A percentile compares a stretch with the other conserved stretches of the same genome.
Evolutionary conservation across 108 stramenopile genomes (phyloP).

Genomic region (Conticribra guillardii): DNA sequence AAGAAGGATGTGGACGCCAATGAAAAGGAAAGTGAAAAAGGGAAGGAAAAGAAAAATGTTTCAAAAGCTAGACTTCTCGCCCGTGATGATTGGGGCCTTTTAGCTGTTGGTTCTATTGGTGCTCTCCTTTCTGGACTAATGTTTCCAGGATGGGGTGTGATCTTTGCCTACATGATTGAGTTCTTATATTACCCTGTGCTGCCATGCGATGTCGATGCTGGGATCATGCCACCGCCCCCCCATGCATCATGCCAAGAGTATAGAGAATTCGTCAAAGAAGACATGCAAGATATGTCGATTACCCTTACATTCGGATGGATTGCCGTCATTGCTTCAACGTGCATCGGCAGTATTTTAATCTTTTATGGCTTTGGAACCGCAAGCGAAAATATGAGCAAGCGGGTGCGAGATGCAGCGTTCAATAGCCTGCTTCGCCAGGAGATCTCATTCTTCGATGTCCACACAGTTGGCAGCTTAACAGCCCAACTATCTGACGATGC

Average conservation of each 20-base stretch:
- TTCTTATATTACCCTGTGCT: conserved; percentile 47
- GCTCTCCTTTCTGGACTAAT: conserved; percentile 58
- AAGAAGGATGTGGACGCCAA: neutral
- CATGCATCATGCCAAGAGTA: conserved; percentile 53
- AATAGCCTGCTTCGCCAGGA: conserved; percentile 54
- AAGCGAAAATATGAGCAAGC: conserved; percentile 66
- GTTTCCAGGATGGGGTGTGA: conserved; percentile 61
- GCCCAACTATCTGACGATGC: conserved; percentile 70
- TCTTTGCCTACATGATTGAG: conserved; percentile 66
- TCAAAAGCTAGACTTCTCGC: conserved; percentile 42
- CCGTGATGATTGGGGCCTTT: conserved; percentile 37
- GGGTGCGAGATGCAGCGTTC: conserved; percentile 66
- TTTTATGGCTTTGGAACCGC: conserved; percentile 68
- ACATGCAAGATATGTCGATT: conserved; percentile 33
- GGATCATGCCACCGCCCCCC: conserved; percentile 1
- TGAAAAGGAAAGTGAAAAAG: neutral
- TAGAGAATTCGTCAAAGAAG: conserved; percentile 35
- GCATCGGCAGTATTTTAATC: conserved; percentile 56
- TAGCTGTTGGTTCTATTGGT: conserved; percentile 54
- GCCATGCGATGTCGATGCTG: conserved; percentile 21
- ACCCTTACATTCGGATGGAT: conserved; percentile 2
- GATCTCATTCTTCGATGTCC: conserved; percentile 55
- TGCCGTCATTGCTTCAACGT: conserved; percentile 28
- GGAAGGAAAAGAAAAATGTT: neutral
- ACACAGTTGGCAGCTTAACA: conserved; percentile 57